These are phyloP conservation scores for Planoprotostelium fungivorum DNA, from an alignment of 78 protist species.

Conservation along the genomic window DNA sequence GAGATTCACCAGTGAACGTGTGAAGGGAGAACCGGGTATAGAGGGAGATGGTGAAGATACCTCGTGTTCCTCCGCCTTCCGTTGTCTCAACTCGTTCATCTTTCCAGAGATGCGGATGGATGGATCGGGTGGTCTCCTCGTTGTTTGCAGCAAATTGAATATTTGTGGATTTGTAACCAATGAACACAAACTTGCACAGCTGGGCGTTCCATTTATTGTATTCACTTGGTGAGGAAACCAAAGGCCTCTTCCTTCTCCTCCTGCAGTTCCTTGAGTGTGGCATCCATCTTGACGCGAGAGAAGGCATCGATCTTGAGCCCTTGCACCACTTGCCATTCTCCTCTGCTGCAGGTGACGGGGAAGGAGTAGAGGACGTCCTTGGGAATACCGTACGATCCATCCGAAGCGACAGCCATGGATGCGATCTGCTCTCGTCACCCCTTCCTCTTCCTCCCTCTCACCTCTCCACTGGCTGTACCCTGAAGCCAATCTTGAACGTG, in stretches of 20 bases:
- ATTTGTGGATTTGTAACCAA: too few relatives aligned
- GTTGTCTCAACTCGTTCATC: too few relatives aligned
- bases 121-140: too few relatives aligned
- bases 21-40: too few relatives aligned
- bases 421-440: neutral
- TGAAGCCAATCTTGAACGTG: constrained; percentile 68
- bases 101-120: too few relatives aligned
- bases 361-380: constrained; percentile 62
- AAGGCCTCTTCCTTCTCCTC: constrained; percentile 56
- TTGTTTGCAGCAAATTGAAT: too few relatives aligned
- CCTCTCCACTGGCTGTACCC: constrained; percentile 41
- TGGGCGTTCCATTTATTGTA: too few relatives aligned
- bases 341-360: constrained; percentile 67
- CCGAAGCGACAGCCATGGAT: constrained; percentile 66
- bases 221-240: too few relatives aligned
- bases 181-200: too few relatives aligned
- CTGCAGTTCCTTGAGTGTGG: constrained; percentile 72
- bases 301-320: constrained; percentile 60
- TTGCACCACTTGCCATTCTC: constrained; percentile 54
- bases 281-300: constrained; percentile 49
- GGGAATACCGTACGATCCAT: constrained; percentile 71
- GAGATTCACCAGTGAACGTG: too few relatives aligned
- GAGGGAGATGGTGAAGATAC: too few relatives aligned
- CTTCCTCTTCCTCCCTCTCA: neutral
- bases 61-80: too few relatives aligned